Evolutionary conservation across 768 basidiomycete genomes (phyloP), one percentile per base, ranked within the genome.

Genomic region (Russula dissimulans): DNA sequence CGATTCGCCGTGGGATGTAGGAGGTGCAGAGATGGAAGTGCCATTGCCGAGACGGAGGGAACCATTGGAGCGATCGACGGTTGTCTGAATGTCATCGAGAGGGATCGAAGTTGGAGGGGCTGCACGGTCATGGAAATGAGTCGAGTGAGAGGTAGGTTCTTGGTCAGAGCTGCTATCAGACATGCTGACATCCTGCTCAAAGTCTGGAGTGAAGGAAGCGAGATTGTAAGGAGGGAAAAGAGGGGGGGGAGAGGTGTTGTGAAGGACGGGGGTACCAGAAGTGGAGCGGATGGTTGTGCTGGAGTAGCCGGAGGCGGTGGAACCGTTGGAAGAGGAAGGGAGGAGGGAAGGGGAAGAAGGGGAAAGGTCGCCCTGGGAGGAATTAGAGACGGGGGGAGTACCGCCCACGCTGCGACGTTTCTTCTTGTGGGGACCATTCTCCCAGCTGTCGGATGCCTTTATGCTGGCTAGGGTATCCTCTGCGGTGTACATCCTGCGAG

Each of bases 401-500:
- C 64, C 63, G 54, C 65, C 65, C 49, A 66, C 59, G 54, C 65
- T 66, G 51, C 65, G 65, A 10, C 65, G 63, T 15, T 66, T 66
- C 47, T 66, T 66, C 15, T 53, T 64, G 18, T 66, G 63, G 22
- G 55, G 65, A 31, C 65, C 63, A 17, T 65, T 47, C 49, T 64
- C 63, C 63, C 63, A 61, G 14, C 43, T 60, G 12, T 64, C 57
- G 14, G 62, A 65, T 2, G 65, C 58, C 54, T 65, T 65, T 44
- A 66, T 57, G 42, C 58, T 56, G 6, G 63, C 65, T 14, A 65
- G 58, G 5, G 63, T 64, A 26, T 65, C 65, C 17, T 66, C 65
- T 3, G 65, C 65, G n/a, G 65, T 63, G 44, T 63, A 65, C 61
- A 63, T 63, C 22, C 65, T 59, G 31, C 62, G 65, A 5, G 62